Evolutionary conservation across 202 grass and related monocot species (phyloP), one percentile per base, ranked within the genome.

Genomic region (Brachypodium distachyon): DNA sequence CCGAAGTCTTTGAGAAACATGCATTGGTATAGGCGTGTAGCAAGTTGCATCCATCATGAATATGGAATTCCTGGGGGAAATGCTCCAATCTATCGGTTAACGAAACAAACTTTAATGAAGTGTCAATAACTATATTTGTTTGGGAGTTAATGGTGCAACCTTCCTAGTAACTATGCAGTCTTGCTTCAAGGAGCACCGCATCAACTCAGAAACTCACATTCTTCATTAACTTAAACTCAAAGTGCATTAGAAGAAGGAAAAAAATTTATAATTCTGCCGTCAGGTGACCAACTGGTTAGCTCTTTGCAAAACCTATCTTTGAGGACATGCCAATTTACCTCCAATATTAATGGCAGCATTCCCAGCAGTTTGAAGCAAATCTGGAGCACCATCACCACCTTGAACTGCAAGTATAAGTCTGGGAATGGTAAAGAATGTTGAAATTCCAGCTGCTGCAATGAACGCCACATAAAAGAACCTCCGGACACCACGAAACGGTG

Each of bases 381-480:
- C 87, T 74, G 95, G 95, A 78, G 91, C 85, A 88, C 85, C 89
- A 74, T 94, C 85, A 55, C 89, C 95, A 70, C 95, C 89, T 88
- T 86, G 76, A 70, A 98, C 58, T 75, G 95, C 89, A 61, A 53
- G 33, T 84, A 98, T 73, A 69, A 98, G 89, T 85, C 85, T 87
- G 39, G 95, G 95, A 90, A 98, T 63, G 47, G 91, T 98, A 80
- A 98, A 98, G 67, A 98, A 84, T 55, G 78, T 88, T 54, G 95
- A 92, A 87, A 98, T 98, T 80, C 95, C 91, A 62, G 91, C 95
- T 57, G 91, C 91, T 42, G 89, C 86, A 46, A 87, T 83, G 83
- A 98, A 76, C 11, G 91, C 91, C 34, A 98, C 89, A 85, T 98
- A 98, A 88, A 98, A 98, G 73, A 98, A 98, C 76, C 70, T 98